These are phyloP conservation scores for Bisporella sp. DNA, from an alignment of 2,329 filamentous ascomycete species.

Conservation along the genomic window DNA sequence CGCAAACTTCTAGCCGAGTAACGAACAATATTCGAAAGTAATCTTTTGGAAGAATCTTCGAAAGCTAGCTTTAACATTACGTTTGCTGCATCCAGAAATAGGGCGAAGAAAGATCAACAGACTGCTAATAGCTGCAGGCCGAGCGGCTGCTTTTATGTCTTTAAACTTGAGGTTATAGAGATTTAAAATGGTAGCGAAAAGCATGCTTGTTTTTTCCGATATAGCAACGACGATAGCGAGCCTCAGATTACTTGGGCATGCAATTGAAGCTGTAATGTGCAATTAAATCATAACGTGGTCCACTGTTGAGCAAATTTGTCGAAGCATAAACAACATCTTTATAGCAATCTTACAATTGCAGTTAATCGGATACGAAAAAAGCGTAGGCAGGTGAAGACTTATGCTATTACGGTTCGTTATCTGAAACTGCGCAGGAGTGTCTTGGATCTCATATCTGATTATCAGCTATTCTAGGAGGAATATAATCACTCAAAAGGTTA, in stretches of 20 bases:
- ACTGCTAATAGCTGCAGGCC: constrained; percentile 6
- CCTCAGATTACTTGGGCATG: constrained; percentile 7
- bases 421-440: constrained; percentile 6
- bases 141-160: constrained; percentile 10
- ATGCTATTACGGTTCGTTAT: constrained; percentile 5
- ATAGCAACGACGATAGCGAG: constrained; percentile 5
- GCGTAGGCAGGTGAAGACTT: constrained; percentile 5
- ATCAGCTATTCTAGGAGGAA: constrained; percentile 8
- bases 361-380: constrained; percentile 1
- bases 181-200: constrained; percentile 11
- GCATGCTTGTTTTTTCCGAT: constrained; percentile 11
- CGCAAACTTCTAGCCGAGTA: constrained; percentile 4
- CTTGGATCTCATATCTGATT: constrained; percentile 9
- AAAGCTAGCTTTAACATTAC: constrained; percentile 9
- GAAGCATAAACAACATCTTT: constrained; percentile 2
- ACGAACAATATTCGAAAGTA: constrained; percentile 6
- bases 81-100: constrained; percentile 6
- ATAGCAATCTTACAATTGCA: constrained; percentile 5
- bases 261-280: constrained; percentile 6
- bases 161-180: constrained; percentile 11
- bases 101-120: constrained; percentile 4
- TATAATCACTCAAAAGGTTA: constrained; percentile 6
- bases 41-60: constrained; percentile 8
- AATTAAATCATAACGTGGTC: constrained; percentile 4
- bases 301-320: constrained; percentile 6